Evolutionary conservation across 768 basidiomycete species (phyloP).

Genomic region (Grammothele lineata): DNA sequence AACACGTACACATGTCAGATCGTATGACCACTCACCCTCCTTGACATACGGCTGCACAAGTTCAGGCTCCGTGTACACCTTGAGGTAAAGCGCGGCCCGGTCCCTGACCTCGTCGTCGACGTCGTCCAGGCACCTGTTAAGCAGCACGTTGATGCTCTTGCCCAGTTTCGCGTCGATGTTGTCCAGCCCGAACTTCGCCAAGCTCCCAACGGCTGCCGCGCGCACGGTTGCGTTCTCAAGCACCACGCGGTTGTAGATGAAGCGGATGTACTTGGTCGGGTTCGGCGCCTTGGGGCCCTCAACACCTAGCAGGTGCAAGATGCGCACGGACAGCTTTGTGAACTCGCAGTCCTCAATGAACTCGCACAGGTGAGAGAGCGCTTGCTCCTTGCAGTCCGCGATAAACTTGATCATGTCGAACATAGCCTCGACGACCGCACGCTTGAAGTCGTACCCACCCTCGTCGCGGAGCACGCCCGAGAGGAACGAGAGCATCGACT

Average conservation of each 20-base stretch:
- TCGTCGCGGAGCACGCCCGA: slow-evolving; percentile 96
- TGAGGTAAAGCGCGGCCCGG: slow-evolving; percentile 92
- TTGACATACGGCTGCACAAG: slow-evolving; percentile 87
- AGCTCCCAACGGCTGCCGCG: slow-evolving; percentile 89
- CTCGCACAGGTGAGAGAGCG: slow-evolving; percentile 96
- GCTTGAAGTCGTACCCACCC: slow-evolving; percentile 99
- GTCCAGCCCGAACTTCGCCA: slow-evolving; percentile 96
- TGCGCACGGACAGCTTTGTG: slow-evolving; percentile 96
- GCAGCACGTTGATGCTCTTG: slow-evolving; percentile 82
- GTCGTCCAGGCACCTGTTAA: slow-evolving; percentile 94
- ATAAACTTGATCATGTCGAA: slow-evolving; percentile 99
- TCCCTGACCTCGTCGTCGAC: slow-evolving; percentile 99
- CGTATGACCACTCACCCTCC: slow-evolving; percentile 58
- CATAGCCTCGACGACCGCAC: slow-evolving; percentile 97
- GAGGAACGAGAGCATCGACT: slow-evolving; percentile 94
- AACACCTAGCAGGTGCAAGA: slow-evolving; percentile 90
- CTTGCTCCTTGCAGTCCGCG: slow-evolving; percentile 92
- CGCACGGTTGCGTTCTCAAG: slow-evolving; percentile 97
- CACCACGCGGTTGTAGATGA: slow-evolving; percentile 99
- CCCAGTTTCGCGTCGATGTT: slow-evolving; percentile 73
- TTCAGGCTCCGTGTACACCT: slow-evolving; percentile 70
- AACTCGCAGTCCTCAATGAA: slow-evolving; percentile 99
- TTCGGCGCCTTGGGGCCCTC: slow-evolving; percentile 97
- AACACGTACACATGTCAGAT: no score
- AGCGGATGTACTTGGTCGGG: slow-evolving; percentile 97